phyloP scores from a whole-genome alignment of 768 basidiomycete genomes.

The Trametes villosa region DNA sequence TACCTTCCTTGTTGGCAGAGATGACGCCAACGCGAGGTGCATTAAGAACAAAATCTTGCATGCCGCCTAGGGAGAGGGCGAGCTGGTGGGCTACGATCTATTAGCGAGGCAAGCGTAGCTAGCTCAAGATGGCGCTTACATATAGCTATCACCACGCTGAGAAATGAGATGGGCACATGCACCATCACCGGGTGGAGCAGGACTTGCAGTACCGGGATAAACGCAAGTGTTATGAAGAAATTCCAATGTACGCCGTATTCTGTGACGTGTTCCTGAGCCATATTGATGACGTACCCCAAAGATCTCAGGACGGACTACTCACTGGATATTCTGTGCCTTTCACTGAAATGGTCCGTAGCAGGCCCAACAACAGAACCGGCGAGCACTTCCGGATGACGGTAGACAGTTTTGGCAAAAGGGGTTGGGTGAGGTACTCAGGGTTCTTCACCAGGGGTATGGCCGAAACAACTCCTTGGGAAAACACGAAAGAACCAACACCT shows the following conservation, averaged over 20 bases:
- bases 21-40: constrained; percentile 67
- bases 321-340: constrained; percentile 96
- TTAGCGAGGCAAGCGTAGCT: background rate
- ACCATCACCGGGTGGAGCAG: constrained; percentile 68
- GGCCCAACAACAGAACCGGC: constrained; percentile 73
- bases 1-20: constrained; percentile 89
- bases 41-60: constrained; percentile 68
- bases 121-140: constrained; percentile 43
- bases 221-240: constrained; percentile 92
- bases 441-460: constrained; percentile 78
- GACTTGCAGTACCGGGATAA: constrained; percentile 76
- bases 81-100: constrained; percentile 69
- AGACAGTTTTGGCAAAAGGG: constrained; percentile 55
- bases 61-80: constrained; percentile 53
- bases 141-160: constrained; percentile 65
- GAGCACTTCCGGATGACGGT: constrained; percentile 57
- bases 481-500: constrained; percentile 97
- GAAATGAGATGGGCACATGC: constrained; percentile 56
- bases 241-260: constrained; percentile 99
- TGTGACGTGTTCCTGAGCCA: constrained; percentile 82
- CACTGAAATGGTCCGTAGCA: constrained; percentile 80
- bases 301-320: constrained; percentile 29
- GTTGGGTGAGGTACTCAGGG: constrained; percentile 52
- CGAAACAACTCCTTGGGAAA: constrained; percentile 93
- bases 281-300: constrained; percentile 1